Evolutionary conservation across 805 yeast genomes (phyloP).

Genomic region (Jamesozyma jinghongensis): DNA sequence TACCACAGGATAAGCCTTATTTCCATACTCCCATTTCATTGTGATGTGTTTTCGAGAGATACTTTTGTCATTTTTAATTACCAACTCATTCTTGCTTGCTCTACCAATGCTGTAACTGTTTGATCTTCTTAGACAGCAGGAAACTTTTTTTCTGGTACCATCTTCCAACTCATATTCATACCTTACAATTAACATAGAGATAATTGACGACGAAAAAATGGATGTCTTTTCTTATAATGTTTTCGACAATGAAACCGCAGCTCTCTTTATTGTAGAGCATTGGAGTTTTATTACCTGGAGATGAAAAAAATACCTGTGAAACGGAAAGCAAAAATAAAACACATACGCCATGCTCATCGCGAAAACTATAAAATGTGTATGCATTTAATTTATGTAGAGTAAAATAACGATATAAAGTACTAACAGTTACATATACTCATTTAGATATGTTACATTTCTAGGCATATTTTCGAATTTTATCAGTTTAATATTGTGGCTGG

Average conservation of each 20-base stretch:
- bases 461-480: conserved; percentile 10
- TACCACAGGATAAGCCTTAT: background rate
- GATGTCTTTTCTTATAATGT: too few species aligned
- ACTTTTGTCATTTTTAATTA: conserved; percentile 28
- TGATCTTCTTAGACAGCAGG: conserved; percentile 12
- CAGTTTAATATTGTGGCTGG: conserved; percentile 7
- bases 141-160: conserved; percentile 10
- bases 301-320: too few species aligned
- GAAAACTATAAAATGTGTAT: too few species aligned
- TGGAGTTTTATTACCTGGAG: too few species aligned
- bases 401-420: background rate
- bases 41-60: conserved; percentile 26
- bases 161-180: conserved; percentile 16
- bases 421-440: background rate
- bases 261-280: too few species aligned
- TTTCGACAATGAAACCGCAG: too few species aligned
- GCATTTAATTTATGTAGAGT: too few species aligned
- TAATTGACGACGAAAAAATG: too few species aligned
- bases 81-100: conserved; percentile 22
- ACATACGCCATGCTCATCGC: too few species aligned
- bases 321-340: too few species aligned
- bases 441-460: conserved; percentile 4
- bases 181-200: conserved; percentile 22
- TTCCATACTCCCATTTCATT: conserved; percentile 12
- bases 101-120: conserved; percentile 21